These are phyloP conservation scores for Fusarium sp. DNA, from an alignment of 2,329 filamentous ascomycete species.

Conservation along the genomic window DNA sequence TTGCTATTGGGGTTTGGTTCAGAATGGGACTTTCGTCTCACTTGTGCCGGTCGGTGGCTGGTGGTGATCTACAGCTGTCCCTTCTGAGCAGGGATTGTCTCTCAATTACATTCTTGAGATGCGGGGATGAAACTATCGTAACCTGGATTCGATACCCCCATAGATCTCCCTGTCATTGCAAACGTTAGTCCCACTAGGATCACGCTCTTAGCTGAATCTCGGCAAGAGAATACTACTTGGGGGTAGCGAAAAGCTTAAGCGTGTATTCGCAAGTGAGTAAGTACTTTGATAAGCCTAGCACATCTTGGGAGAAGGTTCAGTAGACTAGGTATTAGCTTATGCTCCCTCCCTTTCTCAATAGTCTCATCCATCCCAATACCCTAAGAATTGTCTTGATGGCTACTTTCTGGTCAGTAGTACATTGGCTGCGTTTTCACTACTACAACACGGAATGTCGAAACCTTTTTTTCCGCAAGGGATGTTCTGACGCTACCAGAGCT, in stretches of 20 bases:
- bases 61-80: background rate
- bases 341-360: too few relatives aligned
- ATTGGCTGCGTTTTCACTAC: background rate
- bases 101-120: background rate
- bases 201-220: accelerated
- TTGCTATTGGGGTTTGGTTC: background rate
- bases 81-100: background rate
- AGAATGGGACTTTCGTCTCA: background rate
- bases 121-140: background rate
- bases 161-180: background rate
- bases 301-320: background rate
- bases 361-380: too few relatives aligned
- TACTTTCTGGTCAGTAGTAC: too few relatives aligned
- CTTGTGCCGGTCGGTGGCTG: background rate
- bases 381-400: background rate
- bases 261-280: background rate
- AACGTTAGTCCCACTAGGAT: too few relatives aligned
- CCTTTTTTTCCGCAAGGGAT: too few relatives aligned
- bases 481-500: background rate
- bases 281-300: background rate
- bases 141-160: background rate
- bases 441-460: background rate
- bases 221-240: too few relatives aligned
- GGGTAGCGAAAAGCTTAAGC: too few relatives aligned
- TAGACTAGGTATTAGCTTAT: background rate